Evolutionary conservation across 306 rosid species (phyloP).

Genomic region (Benincasa hispida): DNA sequence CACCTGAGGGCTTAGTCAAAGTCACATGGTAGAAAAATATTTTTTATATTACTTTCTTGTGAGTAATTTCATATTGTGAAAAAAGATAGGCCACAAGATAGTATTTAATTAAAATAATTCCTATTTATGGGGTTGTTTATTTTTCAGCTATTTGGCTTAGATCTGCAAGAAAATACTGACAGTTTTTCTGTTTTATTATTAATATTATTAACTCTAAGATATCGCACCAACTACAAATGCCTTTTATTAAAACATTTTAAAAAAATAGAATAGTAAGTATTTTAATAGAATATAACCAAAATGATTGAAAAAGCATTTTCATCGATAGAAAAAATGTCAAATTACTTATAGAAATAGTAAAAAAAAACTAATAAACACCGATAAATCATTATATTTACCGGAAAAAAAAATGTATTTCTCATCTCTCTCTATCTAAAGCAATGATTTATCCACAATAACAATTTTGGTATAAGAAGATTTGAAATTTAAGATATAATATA

Average conservation of each 20-base stretch:
- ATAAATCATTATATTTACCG: too few relatives aligned
- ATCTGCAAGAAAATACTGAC: background rate
- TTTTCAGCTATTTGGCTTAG: background rate
- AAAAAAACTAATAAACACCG: too few relatives aligned
- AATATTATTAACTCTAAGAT: too few relatives aligned
- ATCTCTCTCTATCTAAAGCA: too few relatives aligned
- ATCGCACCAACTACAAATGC: too few relatives aligned
- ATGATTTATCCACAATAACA: background rate
- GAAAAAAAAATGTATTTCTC: too few relatives aligned
- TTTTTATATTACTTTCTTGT: background rate
- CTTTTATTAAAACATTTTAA: too few relatives aligned
- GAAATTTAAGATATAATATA: background rate
- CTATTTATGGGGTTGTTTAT: background rate
- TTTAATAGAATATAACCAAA: background rate
- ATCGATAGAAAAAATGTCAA: too few relatives aligned
- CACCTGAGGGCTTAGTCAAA: background rate
- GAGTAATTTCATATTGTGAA: background rate
- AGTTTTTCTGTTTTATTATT: too few relatives aligned
- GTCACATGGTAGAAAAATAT: background rate
- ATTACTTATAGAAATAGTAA: too few relatives aligned
- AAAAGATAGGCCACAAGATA: background rate
- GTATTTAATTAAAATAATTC: background rate
- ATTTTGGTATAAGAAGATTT: background rate
- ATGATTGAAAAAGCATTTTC: too few relatives aligned
- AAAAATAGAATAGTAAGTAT: too few relatives aligned